Conservation (phyloP, 208 protist genomes). For the Herpetomonas tarakana region DNA sequence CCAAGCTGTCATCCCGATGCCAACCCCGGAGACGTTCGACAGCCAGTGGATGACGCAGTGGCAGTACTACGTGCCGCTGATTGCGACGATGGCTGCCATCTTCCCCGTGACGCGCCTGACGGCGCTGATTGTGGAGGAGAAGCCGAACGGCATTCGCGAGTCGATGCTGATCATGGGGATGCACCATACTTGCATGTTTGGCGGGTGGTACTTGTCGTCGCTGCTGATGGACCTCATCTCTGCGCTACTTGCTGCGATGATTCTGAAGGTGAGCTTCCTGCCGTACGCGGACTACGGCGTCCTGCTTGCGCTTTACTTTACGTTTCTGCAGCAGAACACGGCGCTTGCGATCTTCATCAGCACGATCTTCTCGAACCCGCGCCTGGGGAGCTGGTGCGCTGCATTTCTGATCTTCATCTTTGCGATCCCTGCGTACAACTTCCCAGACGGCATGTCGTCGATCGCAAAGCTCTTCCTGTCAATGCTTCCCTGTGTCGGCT, state of each 20-base stretch:
- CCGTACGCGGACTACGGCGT: constrained; percentile 48
- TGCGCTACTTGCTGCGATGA: constrained; percentile 43
- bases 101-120: constrained; percentile 68
- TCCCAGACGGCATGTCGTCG: constrained; percentile 52
- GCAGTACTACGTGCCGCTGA: constrained; percentile 76
- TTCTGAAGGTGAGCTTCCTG: constrained; percentile 66
- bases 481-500: constrained; percentile 64
- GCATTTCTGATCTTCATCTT: constrained; percentile 70
- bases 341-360: constrained; percentile 69
- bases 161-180: constrained; percentile 90
- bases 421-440: constrained; percentile 60
- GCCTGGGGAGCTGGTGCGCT: constrained; percentile 54
- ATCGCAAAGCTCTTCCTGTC: constrained; percentile 36
- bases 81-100: constrained; percentile 62
- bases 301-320: constrained; percentile 72
- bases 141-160: constrained; percentile 70
- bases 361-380: constrained; percentile 76
- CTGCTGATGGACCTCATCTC: constrained; percentile 58
- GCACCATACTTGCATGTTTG: constrained; percentile 57
- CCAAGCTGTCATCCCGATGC: constrained; percentile 50
- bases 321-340: constrained; percentile 68
- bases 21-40: constrained; percentile 31
- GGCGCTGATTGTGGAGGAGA: constrained; percentile 75
- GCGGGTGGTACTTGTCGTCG: constrained; percentile 65
- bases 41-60: constrained; percentile 58